These are phyloP conservation scores for Eucalyptus sp. DNA, from an alignment of 345 rosid species.

Conservation along the genomic window DNA sequence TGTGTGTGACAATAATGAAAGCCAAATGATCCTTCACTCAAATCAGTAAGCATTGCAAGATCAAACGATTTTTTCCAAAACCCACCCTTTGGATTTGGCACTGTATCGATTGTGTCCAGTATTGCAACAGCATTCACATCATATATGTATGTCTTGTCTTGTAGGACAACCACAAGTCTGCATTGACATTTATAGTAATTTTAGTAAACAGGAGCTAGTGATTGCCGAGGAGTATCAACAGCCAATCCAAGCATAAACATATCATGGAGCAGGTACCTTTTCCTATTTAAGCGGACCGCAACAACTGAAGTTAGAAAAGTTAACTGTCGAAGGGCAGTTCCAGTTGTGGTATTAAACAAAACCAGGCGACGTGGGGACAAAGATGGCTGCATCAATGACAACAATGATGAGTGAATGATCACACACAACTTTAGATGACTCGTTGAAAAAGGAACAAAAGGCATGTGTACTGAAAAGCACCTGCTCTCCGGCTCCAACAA, in stretches of 20 bases:
- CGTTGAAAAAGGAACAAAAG: not conserved
- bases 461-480: conserved; percentile 6
- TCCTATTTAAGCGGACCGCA: conserved; percentile 70
- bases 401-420: not conserved
- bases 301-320: conserved; percentile 77
- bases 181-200: not conserved
- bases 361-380: conserved; percentile 77
- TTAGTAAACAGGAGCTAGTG: not conserved
- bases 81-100: conserved; percentile 71
- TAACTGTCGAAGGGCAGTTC: conserved; percentile 57
- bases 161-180: conserved; percentile 83
- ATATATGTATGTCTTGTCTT: conserved; percentile 70
- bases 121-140: conserved; percentile 59
- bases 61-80: not conserved
- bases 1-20: not conserved
- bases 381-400: conserved; percentile 40
- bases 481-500: conserved; percentile 99
- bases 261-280: conserved; percentile 16
- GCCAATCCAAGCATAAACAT: not conserved
- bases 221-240: not conserved
- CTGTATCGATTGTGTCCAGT: conserved; percentile 71
- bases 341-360: conserved; percentile 59
- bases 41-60: not conserved
- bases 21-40: not conserved
- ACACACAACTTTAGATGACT: not conserved